Evolutionary conservation across 2,329 filamentous ascomycete genomes (phyloP), one percentile per base, ranked within the genome.

Genomic region (Didymosphaeria variabile): DNA sequence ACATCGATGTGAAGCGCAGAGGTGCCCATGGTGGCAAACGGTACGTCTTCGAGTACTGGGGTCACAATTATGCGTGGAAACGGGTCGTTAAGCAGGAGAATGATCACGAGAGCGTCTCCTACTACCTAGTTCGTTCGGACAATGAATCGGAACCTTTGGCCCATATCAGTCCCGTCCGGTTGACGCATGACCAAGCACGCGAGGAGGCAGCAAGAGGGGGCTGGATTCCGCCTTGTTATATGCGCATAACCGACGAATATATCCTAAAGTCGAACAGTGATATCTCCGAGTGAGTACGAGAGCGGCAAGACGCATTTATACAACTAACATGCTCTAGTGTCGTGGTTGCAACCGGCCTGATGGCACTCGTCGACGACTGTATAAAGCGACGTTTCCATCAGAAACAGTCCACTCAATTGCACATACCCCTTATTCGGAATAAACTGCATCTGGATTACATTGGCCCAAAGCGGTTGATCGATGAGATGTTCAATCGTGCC

Each of bases 31-130:
- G 85, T 47, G 84, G 84, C 64, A 94, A 93, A 79, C 87, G 88
- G 63, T 98, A 97, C 77, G 91, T 93, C 58, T 97, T 97, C 72
- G 91, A 94, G 74, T 97, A 97, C 84, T 98, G 95, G 95, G 93
- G 92, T 29, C 86, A 90, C 69, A 86, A 84, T 57, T 98, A 98
- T 79, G 83, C 87, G 55, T 98, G 95, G 95, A 91, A 89, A 77
- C 88, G 93, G 40, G 85, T 90, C 52, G 81, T 86, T 47, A 88
- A 90, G 75, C 89, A 88, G 77, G 88, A 92, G 66, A 86, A 89
- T 46, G 83, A 82, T 40, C 80, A 85, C 58, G 84, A 85, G 57
- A 85, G 88, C 54, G 85, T 92, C 19, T 92, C 91, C 5, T 97
- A 92, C 79, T 91, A 97, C 72, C 87, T 98, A 36, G 82, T 92